Base-by-base conservation (phyloP, 2,329 filamentous ascomycete genomes). In the Exophiala phaeomuriformis region DNA sequence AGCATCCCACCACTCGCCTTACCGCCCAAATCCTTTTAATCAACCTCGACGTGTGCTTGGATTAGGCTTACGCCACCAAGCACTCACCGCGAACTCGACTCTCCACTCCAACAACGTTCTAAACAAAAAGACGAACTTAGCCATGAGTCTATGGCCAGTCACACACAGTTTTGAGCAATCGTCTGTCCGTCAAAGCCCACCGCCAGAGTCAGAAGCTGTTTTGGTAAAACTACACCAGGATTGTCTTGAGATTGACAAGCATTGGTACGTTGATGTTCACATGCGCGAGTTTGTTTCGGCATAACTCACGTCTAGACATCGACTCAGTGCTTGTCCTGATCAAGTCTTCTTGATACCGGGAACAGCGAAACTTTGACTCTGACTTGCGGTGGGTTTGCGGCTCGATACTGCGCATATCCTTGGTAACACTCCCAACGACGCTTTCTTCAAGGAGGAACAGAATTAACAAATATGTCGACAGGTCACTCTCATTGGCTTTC, bases 131-230 rank as follows among this genome's bases (percentile, higher is more conserved):
- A 33, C 33, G 28, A 45, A 45, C 32, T 33, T 41, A 54, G 51
- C 49, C 56, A 61, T 61, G 59, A 55, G 51, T 59, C 47, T 37
- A 48, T 61, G 56, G 59, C 46, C 51, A 48, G 37, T 39, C 29
- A 40, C 46, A 51, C 32, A 53, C 41, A 51, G 41, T 12, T 30
- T 32, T 47, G 32, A 59, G 57, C 44, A 53, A 55, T 49, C 53
- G 47, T 55, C 52, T 47, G 47, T 36, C 49, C 44, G 51, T 51
- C 56, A 46, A 56, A 54, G 59, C 56, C 59, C 59, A 56, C 56
- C 59, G 56, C 59, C 59, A 55, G 56, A 61, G 56, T 61, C 56
- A 45, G 45, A 47, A 39, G 44, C 54, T 59, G 51, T 59, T 55
- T 59, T 57, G 57, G 51, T 57, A 51, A 50, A 47, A 12, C 35